Percentiles rank a stretch among this genome's conserved stretches.
Conservation (phyloP, 495 filamentous ascomycete genomes). For the Evansstolkia leycettana region DNA sequence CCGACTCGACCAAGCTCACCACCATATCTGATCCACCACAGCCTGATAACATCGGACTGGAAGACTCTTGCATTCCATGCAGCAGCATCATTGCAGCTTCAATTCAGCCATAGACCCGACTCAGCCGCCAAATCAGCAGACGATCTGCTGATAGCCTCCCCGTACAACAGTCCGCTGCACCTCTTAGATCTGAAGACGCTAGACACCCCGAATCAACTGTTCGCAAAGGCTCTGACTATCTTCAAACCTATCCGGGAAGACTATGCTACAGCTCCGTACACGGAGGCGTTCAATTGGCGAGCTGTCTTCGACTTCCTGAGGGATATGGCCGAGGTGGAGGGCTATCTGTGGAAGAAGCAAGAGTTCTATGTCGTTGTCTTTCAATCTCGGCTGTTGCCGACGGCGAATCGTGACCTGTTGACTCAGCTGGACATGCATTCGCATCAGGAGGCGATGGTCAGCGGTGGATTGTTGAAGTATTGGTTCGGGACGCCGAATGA, state of each 20-base stretch:
- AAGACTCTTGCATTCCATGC: constrained; percentile 23
- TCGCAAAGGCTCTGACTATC: constrained; percentile 57
- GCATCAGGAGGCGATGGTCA: constrained; percentile 62
- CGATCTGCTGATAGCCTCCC: constrained; percentile 50
- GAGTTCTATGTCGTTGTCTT: constrained; percentile 78
- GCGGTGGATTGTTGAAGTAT: constrained; percentile 82
- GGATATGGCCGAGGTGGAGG: constrained; percentile 20
- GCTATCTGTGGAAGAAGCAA: constrained; percentile 47
- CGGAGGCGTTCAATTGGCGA: constrained; percentile 66
- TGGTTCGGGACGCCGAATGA: constrained; percentile 66
- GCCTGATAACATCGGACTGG: constrained; percentile 20
- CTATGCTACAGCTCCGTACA: constrained; percentile 67
- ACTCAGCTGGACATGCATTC: constrained; percentile 58
- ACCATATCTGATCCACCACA: constrained; percentile 16
- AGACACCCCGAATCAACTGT: constrained; percentile 47
- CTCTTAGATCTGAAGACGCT: constrained; percentile 58
- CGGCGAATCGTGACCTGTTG: constrained; percentile 48
- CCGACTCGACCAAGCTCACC: background rate
- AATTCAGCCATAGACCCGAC: constrained; percentile 4
- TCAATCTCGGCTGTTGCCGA: constrained; percentile 52
- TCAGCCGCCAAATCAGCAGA: constrained; percentile 3
- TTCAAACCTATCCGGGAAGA: constrained; percentile 49
- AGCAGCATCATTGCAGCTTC: constrained; percentile 22
- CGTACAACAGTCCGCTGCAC: constrained; percentile 55
- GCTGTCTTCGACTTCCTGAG: constrained; percentile 45